phyloP scores from a whole-genome alignment of 73 alveolate species.

The Stentor coeruleus region DNA sequence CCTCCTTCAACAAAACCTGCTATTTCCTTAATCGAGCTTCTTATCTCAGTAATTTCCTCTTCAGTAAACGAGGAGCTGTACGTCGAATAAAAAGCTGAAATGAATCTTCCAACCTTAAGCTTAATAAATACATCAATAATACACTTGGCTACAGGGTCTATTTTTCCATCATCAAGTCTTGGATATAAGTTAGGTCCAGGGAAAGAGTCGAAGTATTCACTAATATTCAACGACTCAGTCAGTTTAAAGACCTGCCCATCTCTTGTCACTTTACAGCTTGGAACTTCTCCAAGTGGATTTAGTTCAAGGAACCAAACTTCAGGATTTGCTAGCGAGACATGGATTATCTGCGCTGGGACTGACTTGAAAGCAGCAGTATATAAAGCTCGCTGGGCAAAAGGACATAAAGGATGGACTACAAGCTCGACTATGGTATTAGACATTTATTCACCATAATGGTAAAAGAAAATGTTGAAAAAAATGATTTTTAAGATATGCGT shows the following conservation, averaged over 20 bases:
- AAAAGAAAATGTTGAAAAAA: no score
- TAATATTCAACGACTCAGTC: background rate
- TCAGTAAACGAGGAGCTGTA: background rate
- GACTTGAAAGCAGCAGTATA: background rate
- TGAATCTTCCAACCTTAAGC: background rate
- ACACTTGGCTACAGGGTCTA: background rate
- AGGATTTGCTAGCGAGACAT: background rate
- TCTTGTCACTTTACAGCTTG: background rate
- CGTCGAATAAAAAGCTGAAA: background rate
- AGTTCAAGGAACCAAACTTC: slow-evolving; percentile 17
- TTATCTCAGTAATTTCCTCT: background rate
- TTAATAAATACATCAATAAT: background rate
- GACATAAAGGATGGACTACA: background rate
- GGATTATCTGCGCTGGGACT: background rate
- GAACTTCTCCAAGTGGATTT: slow-evolving; percentile 3
- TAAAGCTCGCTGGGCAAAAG: slow-evolving; percentile 25
- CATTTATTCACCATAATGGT: no score
- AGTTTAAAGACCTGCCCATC: background rate
- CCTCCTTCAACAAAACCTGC: background rate
- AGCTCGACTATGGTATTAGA: background rate
- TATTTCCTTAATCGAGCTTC: background rate
- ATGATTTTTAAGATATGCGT: no score
- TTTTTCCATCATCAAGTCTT: slow-evolving; percentile 2
- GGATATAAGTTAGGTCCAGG: slow-evolving; percentile 18
- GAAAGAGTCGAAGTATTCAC: slow-evolving; percentile 2